Percentiles rank a stretch among this genome's conserved stretches.
Conservation (phyloP, 352 stramenopile species). For the Phytophthora sp. region DNA sequence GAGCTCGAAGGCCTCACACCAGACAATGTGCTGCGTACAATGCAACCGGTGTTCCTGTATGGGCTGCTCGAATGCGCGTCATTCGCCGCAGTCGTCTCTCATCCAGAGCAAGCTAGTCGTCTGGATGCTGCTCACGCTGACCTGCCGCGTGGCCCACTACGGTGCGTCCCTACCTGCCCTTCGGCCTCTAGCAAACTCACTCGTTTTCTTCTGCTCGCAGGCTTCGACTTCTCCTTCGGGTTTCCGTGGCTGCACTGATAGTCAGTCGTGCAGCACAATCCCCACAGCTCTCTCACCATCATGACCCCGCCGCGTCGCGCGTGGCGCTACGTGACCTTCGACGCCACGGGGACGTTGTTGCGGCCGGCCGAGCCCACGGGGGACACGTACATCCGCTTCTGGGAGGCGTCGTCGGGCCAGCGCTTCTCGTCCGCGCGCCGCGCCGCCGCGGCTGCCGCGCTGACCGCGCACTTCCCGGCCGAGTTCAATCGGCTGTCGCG, state of each 20-base stretch:
- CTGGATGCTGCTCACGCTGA: slow-evolving; percentile 23
- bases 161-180: background rate
- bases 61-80: slow-evolving; percentile 26
- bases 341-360: slow-evolving; percentile 79
- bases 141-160: slow-evolving; percentile 15
- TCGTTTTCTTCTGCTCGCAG: background rate
- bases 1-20: slow-evolving; percentile 23
- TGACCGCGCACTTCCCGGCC: slow-evolving; percentile 43
- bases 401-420: slow-evolving; percentile 31
- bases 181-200: background rate
- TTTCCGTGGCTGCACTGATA: slow-evolving; percentile 12
- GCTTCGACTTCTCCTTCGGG: slow-evolving; percentile 9
- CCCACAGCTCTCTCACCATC: background rate
- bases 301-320: slow-evolving; percentile 13
- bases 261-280: background rate
- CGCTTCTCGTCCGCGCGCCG: slow-evolving; percentile 33
- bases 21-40: background rate
- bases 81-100: slow-evolving; percentile 9
- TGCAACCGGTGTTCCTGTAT: slow-evolving; percentile 28
- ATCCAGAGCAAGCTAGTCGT: slow-evolving; percentile 32
- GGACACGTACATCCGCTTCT: slow-evolving; percentile 57
- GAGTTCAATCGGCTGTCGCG: slow-evolving; percentile 44
- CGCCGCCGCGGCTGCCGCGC: slow-evolving; percentile 13
- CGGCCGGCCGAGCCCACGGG: slow-evolving; percentile 50
- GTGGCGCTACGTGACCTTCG: slow-evolving; percentile 62